Evolutionary conservation across 1,284 basidiomycete genomes (phyloP).

Genomic region (Porodaedalea pini): DNA sequence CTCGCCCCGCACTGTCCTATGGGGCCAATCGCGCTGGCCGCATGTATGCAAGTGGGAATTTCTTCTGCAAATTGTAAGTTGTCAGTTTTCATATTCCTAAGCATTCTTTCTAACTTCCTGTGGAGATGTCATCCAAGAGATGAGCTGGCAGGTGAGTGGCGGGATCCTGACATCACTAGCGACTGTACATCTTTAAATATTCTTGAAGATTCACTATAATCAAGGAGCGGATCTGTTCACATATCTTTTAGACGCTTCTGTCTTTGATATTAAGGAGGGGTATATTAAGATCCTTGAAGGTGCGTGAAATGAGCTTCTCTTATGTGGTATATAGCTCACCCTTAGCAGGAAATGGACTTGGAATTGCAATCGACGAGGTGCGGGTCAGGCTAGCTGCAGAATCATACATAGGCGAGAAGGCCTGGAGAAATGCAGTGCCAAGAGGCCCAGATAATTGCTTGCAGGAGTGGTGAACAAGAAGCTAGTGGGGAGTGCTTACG

Average conservation of each 20-base stretch:
- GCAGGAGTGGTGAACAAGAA: slow-evolving; percentile 49
- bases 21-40: slow-evolving; percentile 72
- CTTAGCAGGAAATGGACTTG: slow-evolving; percentile 56
- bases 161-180: neutral
- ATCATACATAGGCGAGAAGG: slow-evolving; percentile 32
- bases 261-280: slow-evolving; percentile 62
- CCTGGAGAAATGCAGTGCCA: slow-evolving; percentile 64
- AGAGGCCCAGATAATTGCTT: slow-evolving; percentile 51
- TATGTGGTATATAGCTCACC: neutral
- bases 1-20: slow-evolving; percentile 62
- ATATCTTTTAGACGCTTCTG: slow-evolving; percentile 51
- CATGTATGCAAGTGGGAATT: slow-evolving; percentile 58
- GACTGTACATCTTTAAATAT: neutral
- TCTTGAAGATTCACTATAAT: slow-evolving; percentile 68
- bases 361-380: slow-evolving; percentile 65
- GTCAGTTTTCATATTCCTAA: neutral
- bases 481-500: too few species aligned
- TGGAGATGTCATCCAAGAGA: slow-evolving; percentile 61
- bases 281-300: slow-evolving; percentile 53
- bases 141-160: slow-evolving; percentile 53
- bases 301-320: slow-evolving; percentile 24
- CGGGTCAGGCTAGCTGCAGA: slow-evolving; percentile 53
- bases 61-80: slow-evolving; percentile 52
- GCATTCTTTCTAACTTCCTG: neutral
- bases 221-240: slow-evolving; percentile 67